A percentile compares a stretch with the other conserved stretches of the same genome.
These are phyloP conservation scores for Ustilago sp. DNA, from an alignment of 1,284 basidiomycete genomes.

Conservation along the genomic window DNA sequence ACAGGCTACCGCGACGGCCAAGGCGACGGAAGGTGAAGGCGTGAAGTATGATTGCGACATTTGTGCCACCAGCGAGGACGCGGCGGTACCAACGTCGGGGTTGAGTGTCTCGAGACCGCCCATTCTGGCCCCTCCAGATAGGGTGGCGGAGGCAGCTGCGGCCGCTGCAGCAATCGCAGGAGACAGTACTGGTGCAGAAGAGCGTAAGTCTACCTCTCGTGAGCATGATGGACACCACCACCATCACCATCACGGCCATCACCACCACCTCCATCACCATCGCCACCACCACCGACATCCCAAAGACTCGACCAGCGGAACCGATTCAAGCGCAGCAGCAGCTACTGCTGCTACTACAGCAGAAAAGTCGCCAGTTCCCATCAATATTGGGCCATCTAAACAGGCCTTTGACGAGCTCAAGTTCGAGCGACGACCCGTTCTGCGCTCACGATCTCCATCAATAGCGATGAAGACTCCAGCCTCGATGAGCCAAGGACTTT, in stretches of 20 bases:
- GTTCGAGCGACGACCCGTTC: slow-evolving; percentile 58
- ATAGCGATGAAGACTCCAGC: slow-evolving; percentile 21
- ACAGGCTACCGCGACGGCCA: not conserved
- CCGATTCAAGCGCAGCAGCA: not conserved
- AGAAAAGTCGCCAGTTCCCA: slow-evolving; percentile 17
- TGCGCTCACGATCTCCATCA: slow-evolving; percentile 57
- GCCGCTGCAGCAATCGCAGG: slow-evolving; percentile 26
- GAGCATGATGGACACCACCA: slow-evolving; percentile 19
- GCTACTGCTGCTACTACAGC: not conserved
- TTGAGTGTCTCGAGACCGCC: slow-evolving; percentile 27
- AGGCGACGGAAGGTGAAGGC: not conserved
- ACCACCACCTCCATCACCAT: slow-evolving; percentile 28
- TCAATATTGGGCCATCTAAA: slow-evolving; percentile 1
- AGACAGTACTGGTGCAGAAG: slow-evolving; percentile 2
- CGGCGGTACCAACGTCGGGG: slow-evolving; percentile 9
- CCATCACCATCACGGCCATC: slow-evolving; percentile 28
- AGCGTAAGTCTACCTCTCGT: not conserved
- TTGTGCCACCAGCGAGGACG: not conserved
- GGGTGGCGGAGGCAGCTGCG: slow-evolving; percentile 25
- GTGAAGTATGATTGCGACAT: not conserved
- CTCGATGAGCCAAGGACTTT: slow-evolving; percentile 13
- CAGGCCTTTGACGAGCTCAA: slow-evolving; percentile 39
- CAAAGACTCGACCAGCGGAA: slow-evolving; percentile 11
- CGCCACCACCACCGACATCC: slow-evolving; percentile 25
- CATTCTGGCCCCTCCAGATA: slow-evolving; percentile 27